phyloP scores from a whole-genome alignment of 2,329 filamentous ascomycete genomes.

The Cladosporium sp. region DNA sequence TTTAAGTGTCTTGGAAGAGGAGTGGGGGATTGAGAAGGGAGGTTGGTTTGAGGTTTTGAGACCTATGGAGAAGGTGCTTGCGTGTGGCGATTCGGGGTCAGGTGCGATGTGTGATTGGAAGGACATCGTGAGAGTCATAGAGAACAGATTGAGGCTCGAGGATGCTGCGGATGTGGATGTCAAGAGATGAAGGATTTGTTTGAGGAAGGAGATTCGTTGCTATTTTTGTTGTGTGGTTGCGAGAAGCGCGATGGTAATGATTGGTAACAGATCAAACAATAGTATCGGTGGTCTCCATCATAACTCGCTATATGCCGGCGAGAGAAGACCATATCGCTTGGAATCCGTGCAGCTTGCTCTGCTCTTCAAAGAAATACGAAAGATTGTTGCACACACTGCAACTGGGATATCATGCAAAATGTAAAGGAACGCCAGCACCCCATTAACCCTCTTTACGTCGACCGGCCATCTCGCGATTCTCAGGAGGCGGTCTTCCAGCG shows the following conservation, averaged over 20 bases:
- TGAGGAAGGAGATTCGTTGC: background rate
- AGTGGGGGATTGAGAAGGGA: constrained; percentile 59
- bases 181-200: background rate
- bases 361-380: background rate
- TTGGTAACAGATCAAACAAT: background rate
- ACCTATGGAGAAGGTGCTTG: constrained; percentile 72
- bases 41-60: constrained; percentile 65
- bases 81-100: constrained; percentile 77
- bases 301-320: no score
- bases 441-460: background rate
- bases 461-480: background rate
- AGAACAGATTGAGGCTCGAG: constrained; percentile 36
- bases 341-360: background rate
- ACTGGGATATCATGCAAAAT: background rate
- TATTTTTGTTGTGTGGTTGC: background rate
- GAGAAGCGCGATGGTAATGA: background rate
- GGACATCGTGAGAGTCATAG: constrained; percentile 65
- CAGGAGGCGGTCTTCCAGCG: constrained; percentile 23
- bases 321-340: background rate
- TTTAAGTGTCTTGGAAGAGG: constrained; percentile 63
- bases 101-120: constrained; percentile 82
- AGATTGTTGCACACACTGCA: background rate
- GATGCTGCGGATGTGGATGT: background rate
- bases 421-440: background rate
- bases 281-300: no score